Evolutionary conservation across 345 rosid species (phyloP).

Genomic region (Nasturtium officinale): DNA sequence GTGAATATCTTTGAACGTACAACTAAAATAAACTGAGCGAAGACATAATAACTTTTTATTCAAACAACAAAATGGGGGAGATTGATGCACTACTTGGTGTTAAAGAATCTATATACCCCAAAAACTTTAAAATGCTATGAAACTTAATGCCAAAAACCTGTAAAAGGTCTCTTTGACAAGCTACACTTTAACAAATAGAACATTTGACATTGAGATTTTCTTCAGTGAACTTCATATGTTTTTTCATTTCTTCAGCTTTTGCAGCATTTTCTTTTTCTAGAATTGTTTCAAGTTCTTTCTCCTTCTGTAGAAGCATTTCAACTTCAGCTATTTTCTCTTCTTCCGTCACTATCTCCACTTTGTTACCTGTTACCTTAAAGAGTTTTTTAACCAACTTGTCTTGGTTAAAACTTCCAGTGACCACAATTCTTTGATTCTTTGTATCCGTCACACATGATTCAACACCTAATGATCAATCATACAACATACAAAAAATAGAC

Average conservation of each 20-base stretch:
- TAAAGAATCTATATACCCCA: background rate
- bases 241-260: conserved; percentile 24
- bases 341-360: conserved; percentile 44
- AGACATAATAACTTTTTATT: background rate
- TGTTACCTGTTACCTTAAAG: conserved; percentile 53
- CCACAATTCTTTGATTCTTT: conserved; percentile 52
- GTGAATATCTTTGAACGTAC: background rate
- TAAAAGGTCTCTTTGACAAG: background rate
- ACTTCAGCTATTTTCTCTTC: conserved; percentile 22
- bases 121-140: background rate
- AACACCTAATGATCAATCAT: conserved; percentile 51
- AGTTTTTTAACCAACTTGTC: conserved; percentile 59
- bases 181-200: conserved; percentile 18
- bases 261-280: background rate
- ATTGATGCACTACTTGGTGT: background rate
- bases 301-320: conserved; percentile 7
- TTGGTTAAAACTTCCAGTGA: conserved; percentile 61
- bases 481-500: background rate
- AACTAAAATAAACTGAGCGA: background rate
- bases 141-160: background rate
- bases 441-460: conserved; percentile 53
- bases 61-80: background rate
- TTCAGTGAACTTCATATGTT: conserved; percentile 55
- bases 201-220: conserved; percentile 73
- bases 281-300: background rate